Evolutionary conservation across 805 yeast species (phyloP).

Genomic region (Saccharomycopsis sp.): DNA sequence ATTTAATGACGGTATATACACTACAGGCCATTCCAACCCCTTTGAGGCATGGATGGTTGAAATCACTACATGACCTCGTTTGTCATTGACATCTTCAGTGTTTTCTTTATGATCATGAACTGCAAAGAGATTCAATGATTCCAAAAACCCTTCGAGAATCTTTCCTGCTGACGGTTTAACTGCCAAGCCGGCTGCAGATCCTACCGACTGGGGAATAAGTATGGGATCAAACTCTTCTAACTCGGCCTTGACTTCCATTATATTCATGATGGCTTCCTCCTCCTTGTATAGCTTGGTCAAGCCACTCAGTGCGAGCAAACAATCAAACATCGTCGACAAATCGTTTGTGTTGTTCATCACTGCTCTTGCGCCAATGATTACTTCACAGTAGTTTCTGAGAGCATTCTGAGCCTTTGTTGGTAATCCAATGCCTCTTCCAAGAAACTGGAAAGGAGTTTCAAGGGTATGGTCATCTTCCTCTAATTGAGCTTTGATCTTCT

Average conservation of each 20-base stretch:
- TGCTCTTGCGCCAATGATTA: constrained; percentile 25
- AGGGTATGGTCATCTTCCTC: neutral
- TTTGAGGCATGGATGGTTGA: constrained; percentile 91
- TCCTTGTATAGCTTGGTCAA: constrained; percentile 3
- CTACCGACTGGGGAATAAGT: constrained; percentile 24
- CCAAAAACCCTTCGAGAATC: constrained; percentile 28
- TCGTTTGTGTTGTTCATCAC: neutral
- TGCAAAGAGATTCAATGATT: constrained; percentile 33
- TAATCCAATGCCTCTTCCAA: constrained; percentile 9
- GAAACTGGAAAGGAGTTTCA: constrained; percentile 11
- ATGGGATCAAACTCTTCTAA: constrained; percentile 32
- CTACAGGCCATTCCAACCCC: constrained; percentile 94
- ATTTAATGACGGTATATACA: constrained; percentile 67
- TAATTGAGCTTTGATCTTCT: constrained; percentile 24
- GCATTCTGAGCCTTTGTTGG: constrained; percentile 23
- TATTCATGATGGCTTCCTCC: constrained; percentile 30
- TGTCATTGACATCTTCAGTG: constrained; percentile 4
- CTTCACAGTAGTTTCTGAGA: constrained; percentile 27
- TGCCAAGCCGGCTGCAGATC: neutral
- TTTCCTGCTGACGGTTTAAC: neutral
- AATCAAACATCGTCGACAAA: constrained; percentile 6
- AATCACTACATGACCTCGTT: constrained; percentile 37
- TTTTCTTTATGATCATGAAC: constrained; percentile 22
- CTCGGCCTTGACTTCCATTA: constrained; percentile 35
- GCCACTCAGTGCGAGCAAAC: constrained; percentile 2